phyloP scores from a whole-genome alignment of 345 rosid genomes.

The Lenwebbia sp. region DNA sequence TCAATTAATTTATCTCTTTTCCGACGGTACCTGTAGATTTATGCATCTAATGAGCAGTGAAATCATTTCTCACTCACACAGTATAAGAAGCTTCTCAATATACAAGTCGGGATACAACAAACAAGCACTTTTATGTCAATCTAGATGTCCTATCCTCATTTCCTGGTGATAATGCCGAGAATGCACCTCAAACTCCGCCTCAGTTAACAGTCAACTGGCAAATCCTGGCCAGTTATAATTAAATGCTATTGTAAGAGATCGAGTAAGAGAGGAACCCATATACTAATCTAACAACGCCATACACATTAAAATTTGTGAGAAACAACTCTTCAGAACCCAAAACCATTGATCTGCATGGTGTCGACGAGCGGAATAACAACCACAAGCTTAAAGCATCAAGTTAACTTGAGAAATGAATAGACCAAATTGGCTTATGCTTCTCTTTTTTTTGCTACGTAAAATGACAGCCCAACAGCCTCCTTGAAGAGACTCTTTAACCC shows the following conservation, averaged over 20 bases:
- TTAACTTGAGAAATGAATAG: not conserved
- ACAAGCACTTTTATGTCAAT: not conserved
- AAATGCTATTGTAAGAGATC: not conserved
- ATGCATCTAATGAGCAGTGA: not conserved
- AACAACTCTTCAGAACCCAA: not conserved
- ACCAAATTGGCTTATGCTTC: not conserved
- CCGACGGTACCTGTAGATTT: conserved; percentile 59
- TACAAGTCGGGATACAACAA: not conserved
- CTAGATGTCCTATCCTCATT: not conserved
- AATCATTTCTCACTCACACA: not conserved
- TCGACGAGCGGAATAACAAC: not conserved
- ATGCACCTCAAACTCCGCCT: not conserved
- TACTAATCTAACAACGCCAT: not conserved
- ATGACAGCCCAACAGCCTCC: not conserved
- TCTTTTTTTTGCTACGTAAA: not conserved
- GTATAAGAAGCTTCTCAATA: not conserved
- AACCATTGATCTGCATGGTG: not conserved
- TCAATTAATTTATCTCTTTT: conserved; percentile 79
- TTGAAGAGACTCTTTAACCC: not conserved
- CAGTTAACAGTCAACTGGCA: not conserved
- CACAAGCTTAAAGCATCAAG: not conserved
- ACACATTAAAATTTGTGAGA: not conserved
- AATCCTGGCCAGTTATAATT: not conserved
- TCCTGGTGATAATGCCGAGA: not conserved
- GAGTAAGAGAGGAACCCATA: not conserved